Conservation (phyloP, 495 filamentous ascomycete species). For the Viridothelium virens region DNA sequence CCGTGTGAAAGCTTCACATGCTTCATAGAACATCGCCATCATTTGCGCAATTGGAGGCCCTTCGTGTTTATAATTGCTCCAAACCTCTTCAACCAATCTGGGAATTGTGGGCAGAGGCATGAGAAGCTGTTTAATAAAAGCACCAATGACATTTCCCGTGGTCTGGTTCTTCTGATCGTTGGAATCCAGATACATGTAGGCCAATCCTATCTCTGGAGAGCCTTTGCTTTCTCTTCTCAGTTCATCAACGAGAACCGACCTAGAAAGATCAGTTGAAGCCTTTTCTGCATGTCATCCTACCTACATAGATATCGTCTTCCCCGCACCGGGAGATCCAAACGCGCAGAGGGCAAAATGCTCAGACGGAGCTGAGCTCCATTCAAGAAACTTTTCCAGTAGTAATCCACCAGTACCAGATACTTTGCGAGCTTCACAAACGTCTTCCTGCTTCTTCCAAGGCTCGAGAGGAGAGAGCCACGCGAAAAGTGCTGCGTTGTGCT, state of each 20-base stretch:
- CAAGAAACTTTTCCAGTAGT: not conserved
- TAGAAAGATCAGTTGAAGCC: not conserved
- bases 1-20: not conserved
- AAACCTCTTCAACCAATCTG: not conserved
- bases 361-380: not conserved
- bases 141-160: not conserved
- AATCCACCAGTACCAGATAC: not conserved
- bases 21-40: not conserved
- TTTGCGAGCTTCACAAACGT: not conserved
- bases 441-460: not conserved
- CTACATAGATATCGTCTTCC: not conserved
- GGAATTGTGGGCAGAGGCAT: not conserved
- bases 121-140: not conserved
- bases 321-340: not conserved
- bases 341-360: not conserved
- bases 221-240: not conserved
- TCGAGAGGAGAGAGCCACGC: not conserved
- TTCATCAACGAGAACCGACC: not conserved
- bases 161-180: not conserved
- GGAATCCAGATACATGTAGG: not conserved
- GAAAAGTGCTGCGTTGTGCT: not conserved
- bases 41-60: not conserved
- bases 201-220: not conserved
- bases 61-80: not conserved
- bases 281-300: not conserved